Percentiles rank a stretch among this genome's conserved stretches.
These are phyloP conservation scores for Peronospora tabacina DNA, from an alignment of 352 stramenopile species.

Conservation along the genomic window DNA sequence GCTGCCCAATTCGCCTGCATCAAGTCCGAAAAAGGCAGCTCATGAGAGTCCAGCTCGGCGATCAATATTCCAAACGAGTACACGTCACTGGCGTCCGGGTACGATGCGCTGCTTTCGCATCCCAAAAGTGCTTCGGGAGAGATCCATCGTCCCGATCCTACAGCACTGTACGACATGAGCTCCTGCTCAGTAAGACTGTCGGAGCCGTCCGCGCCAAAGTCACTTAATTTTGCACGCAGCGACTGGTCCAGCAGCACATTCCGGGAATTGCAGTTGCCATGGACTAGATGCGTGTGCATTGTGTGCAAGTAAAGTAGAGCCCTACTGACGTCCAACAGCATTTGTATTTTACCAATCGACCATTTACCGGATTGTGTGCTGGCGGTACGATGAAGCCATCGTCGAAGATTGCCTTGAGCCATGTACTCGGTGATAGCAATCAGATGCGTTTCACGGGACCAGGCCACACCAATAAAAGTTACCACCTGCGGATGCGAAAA, in stretches of 20 bases:
- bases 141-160: conserved; percentile 65
- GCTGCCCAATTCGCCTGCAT: conserved; percentile 50
- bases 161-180: conserved; percentile 51
- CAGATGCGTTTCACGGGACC: conserved; percentile 60
- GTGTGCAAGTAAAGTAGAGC: conserved; percentile 64
- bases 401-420: conserved; percentile 53
- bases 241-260: conserved; percentile 54
- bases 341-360: conserved; percentile 47
- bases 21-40: conserved; percentile 62
- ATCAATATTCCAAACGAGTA: conserved; percentile 68
- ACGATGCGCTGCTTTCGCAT: conserved; percentile 32
- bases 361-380: conserved; percentile 37
- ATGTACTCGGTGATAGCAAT: conserved; percentile 70
- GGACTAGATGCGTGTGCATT: conserved; percentile 44
- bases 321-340: conserved; percentile 53
- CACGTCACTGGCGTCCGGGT: conserved; percentile 49
- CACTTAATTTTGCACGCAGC: conserved; percentile 57
- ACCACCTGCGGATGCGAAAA: conserved; percentile 63
- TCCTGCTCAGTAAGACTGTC: conserved; percentile 51
- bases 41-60: conserved; percentile 61
- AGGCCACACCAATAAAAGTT: conserved; percentile 60
- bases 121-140: conserved; percentile 58
- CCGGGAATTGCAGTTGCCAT: conserved; percentile 60
- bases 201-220: conserved; percentile 50
- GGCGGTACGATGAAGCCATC: conserved; percentile 53